A percentile compares a stretch with the other conserved stretches of the same genome.
phyloP scores from a whole-genome alignment of 164 flowering plant species.

The Malania oleifera region DNA sequence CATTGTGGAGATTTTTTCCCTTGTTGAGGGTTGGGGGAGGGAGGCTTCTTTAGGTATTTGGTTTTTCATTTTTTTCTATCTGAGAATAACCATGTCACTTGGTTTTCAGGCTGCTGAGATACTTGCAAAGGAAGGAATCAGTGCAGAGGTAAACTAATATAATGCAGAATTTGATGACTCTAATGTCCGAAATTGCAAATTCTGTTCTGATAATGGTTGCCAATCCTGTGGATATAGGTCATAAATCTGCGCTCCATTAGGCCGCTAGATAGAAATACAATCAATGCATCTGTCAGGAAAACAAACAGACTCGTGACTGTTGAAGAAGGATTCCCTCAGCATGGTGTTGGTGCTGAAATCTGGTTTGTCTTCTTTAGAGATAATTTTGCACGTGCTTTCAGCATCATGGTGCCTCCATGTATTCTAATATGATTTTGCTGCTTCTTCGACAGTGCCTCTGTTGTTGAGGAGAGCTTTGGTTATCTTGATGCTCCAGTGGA shows the following conservation, averaged over 20 bases:
- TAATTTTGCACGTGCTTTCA: background rate
- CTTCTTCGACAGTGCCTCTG: constrained; percentile 53
- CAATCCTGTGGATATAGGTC: constrained; percentile 48
- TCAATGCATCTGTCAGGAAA: constrained; percentile 87
- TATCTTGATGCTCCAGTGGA: constrained; percentile 95
- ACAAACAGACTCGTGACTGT: constrained; percentile 88
- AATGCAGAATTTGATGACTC: background rate
- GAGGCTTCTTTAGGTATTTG: too few relatives aligned
- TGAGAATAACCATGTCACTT: constrained; percentile 2
- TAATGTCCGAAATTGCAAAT: background rate
- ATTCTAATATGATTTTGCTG: background rate
- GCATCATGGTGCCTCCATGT: background rate
- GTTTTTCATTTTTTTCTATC: background rate
- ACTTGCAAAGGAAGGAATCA: constrained; percentile 86
- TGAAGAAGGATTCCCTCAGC: constrained; percentile 98
- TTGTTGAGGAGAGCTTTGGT: constrained; percentile 85
- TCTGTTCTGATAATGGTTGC: background rate
- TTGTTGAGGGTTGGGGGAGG: too few relatives aligned
- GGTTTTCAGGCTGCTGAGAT: constrained; percentile 83
- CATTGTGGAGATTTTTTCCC: too few relatives aligned
- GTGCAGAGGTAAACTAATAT: constrained; percentile 71
- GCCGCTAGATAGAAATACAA: constrained; percentile 85
- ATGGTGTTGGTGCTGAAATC: constrained; percentile 97
- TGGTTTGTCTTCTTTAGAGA: constrained; percentile 51
- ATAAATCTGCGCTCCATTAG: constrained; percentile 88